Percentiles rank a stretch among this genome's conserved stretches.
Evolutionary conservation across 768 basidiomycete species (phyloP).

Genomic region (Suillus ampliporus): DNA sequence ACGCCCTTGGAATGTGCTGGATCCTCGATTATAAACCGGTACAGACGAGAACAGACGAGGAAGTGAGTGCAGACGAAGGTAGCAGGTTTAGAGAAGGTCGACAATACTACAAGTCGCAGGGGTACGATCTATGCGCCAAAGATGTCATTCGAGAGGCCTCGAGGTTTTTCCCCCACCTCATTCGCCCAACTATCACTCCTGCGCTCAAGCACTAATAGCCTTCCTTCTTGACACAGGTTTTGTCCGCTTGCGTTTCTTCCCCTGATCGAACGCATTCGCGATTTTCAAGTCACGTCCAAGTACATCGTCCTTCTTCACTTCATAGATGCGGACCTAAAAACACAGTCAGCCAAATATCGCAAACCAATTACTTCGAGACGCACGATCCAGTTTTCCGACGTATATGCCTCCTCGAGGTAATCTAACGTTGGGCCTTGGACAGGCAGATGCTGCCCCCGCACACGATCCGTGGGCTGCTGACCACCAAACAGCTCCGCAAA

Average conservation of each 20-base stretch:
- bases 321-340: slow-evolving; percentile 85
- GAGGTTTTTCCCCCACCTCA: not conserved
- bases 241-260: slow-evolving; percentile 87
- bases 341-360: slow-evolving; percentile 10
- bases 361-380: slow-evolving; percentile 32
- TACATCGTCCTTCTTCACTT: slow-evolving; percentile 92
- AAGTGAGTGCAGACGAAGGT: not conserved
- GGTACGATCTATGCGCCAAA: not conserved
- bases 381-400: slow-evolving; percentile 99
- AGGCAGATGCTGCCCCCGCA: slow-evolving; percentile 87
- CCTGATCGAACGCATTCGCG: slow-evolving; percentile 83
- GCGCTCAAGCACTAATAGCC: slow-evolving; percentile 36
- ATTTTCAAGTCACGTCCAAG: slow-evolving; percentile 90
- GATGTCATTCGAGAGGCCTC: not conserved
- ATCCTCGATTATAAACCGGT: no score
- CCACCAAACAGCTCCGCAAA: slow-evolving; percentile 90
- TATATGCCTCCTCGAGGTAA: slow-evolving; percentile 96
- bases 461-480: slow-evolving; percentile 77
- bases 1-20: no score
- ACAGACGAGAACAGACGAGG: not conserved
- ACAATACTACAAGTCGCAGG: not conserved
- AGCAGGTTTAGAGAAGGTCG: slow-evolving; percentile 2
- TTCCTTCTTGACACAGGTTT: slow-evolving; percentile 71
- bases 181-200: not conserved
- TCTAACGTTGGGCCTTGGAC: slow-evolving; percentile 80